These are phyloP conservation scores for Candida awuae DNA, from an alignment of 805 yeast genomes.

Conservation along the genomic window DNA sequence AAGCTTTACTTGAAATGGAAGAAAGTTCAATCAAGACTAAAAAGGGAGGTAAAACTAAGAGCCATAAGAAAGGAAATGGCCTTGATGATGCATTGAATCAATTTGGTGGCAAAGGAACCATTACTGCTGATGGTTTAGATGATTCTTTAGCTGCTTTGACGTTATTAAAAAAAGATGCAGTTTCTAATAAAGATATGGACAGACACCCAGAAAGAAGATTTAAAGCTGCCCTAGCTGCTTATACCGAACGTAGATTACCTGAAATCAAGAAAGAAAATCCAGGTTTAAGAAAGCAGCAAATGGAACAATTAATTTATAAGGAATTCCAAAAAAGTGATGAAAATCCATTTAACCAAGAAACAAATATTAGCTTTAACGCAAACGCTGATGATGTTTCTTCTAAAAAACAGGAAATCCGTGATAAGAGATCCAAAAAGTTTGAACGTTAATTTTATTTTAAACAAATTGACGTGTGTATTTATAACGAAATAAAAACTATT, in stretches of 20 bases:
- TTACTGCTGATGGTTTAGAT: constrained; percentile 69
- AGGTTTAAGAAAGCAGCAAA: constrained; percentile 71
- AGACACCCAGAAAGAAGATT: constrained; percentile 86
- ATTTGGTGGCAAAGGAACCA: constrained; percentile 32
- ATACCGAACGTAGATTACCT: constrained; percentile 63
- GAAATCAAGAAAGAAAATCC: constrained; percentile 69
- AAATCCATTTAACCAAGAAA: constrained; percentile 78
- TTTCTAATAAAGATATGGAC: constrained; percentile 56
- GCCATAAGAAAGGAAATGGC: constrained; percentile 45
- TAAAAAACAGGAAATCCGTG: constrained; percentile 22
- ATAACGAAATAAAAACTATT: neutral
- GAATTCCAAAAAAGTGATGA: constrained; percentile 77
- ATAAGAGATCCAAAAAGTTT: constrained; percentile 26
- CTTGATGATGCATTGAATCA: constrained; percentile 60
- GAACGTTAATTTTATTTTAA: constrained; percentile 18
- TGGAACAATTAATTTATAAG: constrained; percentile 64
- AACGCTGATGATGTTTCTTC: constrained; percentile 42
- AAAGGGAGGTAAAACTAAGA: constrained; percentile 57
- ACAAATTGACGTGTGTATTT: too few relatives aligned
- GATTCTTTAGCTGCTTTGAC: constrained; percentile 72
- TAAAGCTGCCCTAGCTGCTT: constrained; percentile 71
- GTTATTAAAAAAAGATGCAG: constrained; percentile 51
- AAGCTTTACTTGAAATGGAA: constrained; percentile 54
- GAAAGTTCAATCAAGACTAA: constrained; percentile 47
- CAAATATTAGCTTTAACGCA: constrained; percentile 58